These are phyloP conservation scores for Rubia balearica DNA, from an alignment of 305 asterid genomes.

Conservation along the genomic window DNA sequence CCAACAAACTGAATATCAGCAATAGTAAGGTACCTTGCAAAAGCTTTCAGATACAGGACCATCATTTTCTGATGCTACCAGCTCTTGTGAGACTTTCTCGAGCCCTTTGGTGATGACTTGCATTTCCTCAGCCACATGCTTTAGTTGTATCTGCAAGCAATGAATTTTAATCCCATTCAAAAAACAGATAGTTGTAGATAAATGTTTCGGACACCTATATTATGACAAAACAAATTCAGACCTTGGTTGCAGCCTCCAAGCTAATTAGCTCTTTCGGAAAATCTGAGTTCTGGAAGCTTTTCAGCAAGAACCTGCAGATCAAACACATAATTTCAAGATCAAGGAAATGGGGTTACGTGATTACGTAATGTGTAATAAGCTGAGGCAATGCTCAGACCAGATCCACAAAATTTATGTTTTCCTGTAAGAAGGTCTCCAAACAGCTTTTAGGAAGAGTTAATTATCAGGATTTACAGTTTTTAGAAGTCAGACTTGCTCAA, in stretches of 20 bases:
- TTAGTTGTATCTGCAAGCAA: conserved; percentile 59
- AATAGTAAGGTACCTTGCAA: conserved; percentile 41
- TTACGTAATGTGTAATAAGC: too few relatives aligned
- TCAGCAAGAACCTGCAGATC: conserved; percentile 55
- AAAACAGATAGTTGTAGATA: conserved; percentile 10
- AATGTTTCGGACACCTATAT: background rate
- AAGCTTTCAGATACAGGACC: conserved; percentile 60
- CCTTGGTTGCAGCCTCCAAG: conserved; percentile 84
- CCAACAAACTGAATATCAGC: background rate
- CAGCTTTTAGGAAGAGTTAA: background rate
- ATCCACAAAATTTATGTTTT: background rate
- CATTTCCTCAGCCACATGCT: conserved; percentile 91
- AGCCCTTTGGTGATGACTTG: conserved; percentile 70
- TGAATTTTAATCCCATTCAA: conserved; percentile 17
- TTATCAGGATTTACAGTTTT: background rate
- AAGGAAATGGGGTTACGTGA: background rate
- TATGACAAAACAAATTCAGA: conserved; percentile 13
- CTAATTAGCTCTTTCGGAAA: conserved; percentile 54
- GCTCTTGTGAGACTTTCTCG: conserved; percentile 65
- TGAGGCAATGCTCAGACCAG: background rate
- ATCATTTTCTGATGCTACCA: conserved; percentile 60
- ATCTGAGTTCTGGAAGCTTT: conserved; percentile 70
- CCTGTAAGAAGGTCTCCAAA: background rate
- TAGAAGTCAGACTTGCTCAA: background rate
- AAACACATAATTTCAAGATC: background rate